Conservation (phyloP, 257 asterid genomes). For the Solanum chiquidenum region DNA sequence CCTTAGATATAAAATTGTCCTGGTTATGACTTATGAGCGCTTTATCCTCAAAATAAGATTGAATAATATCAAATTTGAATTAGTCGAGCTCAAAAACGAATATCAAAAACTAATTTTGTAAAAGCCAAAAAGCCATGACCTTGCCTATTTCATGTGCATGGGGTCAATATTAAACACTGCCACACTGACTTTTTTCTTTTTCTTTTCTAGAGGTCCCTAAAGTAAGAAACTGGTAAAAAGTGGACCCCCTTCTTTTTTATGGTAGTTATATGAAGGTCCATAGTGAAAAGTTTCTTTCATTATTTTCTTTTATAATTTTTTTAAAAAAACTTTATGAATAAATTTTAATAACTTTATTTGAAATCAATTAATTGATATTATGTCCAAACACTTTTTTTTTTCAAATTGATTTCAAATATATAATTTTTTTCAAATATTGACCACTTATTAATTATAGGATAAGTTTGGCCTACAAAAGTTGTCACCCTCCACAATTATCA, state of each 20-base stretch:
- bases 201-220: neutral
- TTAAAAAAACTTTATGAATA: neutral
- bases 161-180: neutral
- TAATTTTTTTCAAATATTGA: neutral
- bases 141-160: neutral
- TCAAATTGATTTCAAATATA: neutral
- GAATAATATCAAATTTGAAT: neutral
- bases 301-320: neutral
- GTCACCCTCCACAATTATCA: neutral
- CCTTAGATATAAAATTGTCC: neutral
- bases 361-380: neutral
- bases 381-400: neutral
- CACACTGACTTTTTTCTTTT: neutral
- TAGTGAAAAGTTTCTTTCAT: neutral
- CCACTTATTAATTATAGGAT: neutral
- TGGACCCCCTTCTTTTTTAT: neutral
- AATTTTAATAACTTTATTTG: neutral
- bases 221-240: conserved; percentile 1
- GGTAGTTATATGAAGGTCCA: neutral
- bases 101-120: neutral
- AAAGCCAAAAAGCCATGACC: neutral
- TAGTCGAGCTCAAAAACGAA: neutral
- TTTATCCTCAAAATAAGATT: neutral
- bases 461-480: neutral
- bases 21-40: accelerated